These are phyloP conservation scores for Rhinocladiella mackenziei DNA, from an alignment of 2,329 filamentous ascomycete species.

Conservation along the genomic window DNA sequence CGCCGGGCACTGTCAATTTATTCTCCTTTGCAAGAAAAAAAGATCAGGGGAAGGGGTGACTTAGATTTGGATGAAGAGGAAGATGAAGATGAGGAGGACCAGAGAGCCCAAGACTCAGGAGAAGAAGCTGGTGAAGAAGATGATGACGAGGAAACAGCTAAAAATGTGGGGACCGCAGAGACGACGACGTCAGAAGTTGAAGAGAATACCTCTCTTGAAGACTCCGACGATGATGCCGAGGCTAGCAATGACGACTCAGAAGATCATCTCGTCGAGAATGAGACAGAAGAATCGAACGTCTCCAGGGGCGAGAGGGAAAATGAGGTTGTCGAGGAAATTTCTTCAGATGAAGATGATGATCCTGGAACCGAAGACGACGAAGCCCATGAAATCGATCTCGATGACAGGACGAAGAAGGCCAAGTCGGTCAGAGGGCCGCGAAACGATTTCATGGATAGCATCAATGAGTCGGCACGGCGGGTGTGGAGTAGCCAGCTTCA, in stretches of 20 bases:
- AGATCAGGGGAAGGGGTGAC: constrained; percentile 7
- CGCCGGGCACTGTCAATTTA: constrained; percentile 8
- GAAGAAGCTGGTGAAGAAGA: background rate
- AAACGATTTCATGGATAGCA: constrained; percentile 18
- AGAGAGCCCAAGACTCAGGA: background rate
- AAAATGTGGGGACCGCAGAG: background rate
- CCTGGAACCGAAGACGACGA: no score
- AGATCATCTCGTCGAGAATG: no score
- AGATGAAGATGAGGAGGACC: constrained; percentile 4
- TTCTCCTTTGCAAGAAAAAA: constrained; percentile 19
- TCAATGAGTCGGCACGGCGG: constrained; percentile 18
- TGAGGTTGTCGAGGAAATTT: no score
- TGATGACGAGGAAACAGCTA: background rate
- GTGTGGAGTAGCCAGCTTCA: constrained; percentile 4
- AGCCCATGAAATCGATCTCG: no score
- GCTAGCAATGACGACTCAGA: background rate
- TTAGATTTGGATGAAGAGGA: constrained; percentile 3
- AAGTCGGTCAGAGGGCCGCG: background rate
- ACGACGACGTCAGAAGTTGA: background rate
- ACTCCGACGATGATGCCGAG: background rate
- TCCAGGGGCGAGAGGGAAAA: no score
- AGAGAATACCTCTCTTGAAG: background rate
- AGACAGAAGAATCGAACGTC: no score
- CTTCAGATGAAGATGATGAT: no score
- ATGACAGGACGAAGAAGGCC: background rate